These are phyloP conservation scores for Phytophthora uliginosa DNA, from an alignment of 352 stramenopile genomes.

Conservation along the genomic window DNA sequence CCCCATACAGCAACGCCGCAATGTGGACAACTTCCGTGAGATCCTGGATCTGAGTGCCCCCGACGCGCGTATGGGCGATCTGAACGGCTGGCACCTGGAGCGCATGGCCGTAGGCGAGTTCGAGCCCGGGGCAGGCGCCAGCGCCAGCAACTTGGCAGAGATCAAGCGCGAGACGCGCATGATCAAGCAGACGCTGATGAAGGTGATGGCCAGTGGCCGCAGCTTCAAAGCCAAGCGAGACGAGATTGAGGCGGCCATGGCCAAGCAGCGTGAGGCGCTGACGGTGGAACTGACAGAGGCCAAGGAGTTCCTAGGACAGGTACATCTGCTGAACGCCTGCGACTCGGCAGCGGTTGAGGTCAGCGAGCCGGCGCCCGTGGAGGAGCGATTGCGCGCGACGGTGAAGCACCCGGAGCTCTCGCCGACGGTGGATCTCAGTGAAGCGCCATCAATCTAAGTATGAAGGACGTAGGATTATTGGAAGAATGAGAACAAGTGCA, in stretches of 20 bases:
- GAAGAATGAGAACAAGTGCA: conserved; percentile 18
- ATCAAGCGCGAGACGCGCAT: conserved; percentile 70
- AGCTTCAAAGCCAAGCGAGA: conserved; percentile 66
- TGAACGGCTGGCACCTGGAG: conserved; percentile 85
- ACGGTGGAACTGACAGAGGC: conserved; percentile 68
- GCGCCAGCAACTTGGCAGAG: conserved; percentile 52
- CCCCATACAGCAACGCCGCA: conserved; percentile 68
- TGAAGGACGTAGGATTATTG: conserved; percentile 10
- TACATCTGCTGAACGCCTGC: conserved; percentile 54
- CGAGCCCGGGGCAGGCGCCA: conserved; percentile 42
- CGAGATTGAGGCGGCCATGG: conserved; percentile 68
- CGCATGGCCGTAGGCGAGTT: conserved; percentile 85
- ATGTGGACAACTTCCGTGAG: conserved; percentile 80
- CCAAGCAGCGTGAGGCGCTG: conserved; percentile 77
- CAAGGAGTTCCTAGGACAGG: conserved; percentile 81
- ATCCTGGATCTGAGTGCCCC: conserved; percentile 81
- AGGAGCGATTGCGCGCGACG: conserved; percentile 70
- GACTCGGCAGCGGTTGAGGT: conserved; percentile 54
- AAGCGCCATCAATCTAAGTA: conserved; percentile 58
- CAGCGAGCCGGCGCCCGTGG: conserved; percentile 67
- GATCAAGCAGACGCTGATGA: conserved; percentile 68
- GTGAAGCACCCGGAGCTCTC: conserved; percentile 60
- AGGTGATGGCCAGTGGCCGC: conserved; percentile 66
- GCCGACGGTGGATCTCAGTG: conserved; percentile 59
- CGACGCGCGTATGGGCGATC: conserved; percentile 60